These are phyloP conservation scores for Malus fusca DNA, from an alignment of 306 rosid genomes.

Conservation along the genomic window DNA sequence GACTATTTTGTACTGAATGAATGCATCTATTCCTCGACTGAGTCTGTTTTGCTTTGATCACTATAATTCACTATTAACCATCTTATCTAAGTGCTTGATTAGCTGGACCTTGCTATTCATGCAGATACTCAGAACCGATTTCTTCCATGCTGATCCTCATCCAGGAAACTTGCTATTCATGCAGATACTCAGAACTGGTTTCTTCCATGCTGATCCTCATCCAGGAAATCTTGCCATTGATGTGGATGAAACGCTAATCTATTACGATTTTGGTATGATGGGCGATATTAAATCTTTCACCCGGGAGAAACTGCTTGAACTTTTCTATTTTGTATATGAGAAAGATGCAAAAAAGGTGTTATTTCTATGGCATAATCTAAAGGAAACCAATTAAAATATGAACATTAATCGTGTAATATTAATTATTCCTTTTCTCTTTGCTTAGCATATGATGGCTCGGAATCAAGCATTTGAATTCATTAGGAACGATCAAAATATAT, in stretches of 20 bases:
- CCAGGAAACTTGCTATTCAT: conserved; percentile 91
- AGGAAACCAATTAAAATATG: background rate
- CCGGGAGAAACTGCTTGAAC: conserved; percentile 78
- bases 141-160: conserved; percentile 15
- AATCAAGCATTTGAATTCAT: conserved; percentile 1
- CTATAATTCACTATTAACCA: background rate
- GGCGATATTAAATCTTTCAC: conserved; percentile 91
- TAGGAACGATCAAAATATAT: background rate
- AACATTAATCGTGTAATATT: background rate
- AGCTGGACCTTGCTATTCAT: conserved; percentile 13
- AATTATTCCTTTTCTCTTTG: background rate
- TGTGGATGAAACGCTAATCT: conserved; percentile 69
- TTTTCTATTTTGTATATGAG: conserved; percentile 78
- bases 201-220: conserved; percentile 98
- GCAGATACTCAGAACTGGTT: conserved; percentile 84
- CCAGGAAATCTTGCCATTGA: conserved; percentile 93
- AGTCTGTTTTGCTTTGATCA: background rate
- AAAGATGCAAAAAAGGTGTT: conserved; percentile 85
- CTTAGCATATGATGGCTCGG: background rate
- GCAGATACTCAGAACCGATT: conserved; percentile 63
- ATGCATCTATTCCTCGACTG: background rate
- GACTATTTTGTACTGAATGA: background rate
- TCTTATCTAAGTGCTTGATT: conserved; percentile 6
- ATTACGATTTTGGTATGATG: conserved; percentile 98
- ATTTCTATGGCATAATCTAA: background rate